Evolutionary conservation across 805 yeast genomes (phyloP), one percentile per base, ranked within the genome.

Genomic region (Teunomyces stri): DNA sequence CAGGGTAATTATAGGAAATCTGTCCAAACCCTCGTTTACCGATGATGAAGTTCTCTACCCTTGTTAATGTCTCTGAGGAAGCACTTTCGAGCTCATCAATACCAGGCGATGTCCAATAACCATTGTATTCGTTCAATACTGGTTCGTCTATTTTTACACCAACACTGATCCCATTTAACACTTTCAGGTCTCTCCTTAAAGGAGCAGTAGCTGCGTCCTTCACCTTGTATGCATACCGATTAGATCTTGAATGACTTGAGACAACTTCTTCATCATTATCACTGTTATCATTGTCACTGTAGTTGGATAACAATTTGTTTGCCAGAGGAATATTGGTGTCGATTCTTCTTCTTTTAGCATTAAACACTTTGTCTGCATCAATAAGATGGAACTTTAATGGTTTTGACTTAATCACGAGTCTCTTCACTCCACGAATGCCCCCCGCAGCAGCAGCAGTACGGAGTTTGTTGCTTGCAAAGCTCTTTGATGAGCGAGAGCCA

Each of bases 71-170:
- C 31, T 76, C 71, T 2, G 66, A 49, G 0, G 84, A 60, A 46
- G 79, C 54, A 6, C 60, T 52, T 0, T 74, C 52, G 2, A 87
- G 66, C 27, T 78, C 80, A 2, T 66, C 68, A 12, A 84, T 66
- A 0, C 85, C 65, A 1, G 94, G 95, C 0, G 85, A 74, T 51
- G 88, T 81, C 90, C 92, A 87, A 56, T 87, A 87, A 2, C 78
- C 87, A 4, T 64, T 56, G 33, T 39, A 16, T 18, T 48, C 45
- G 20, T 39, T 31, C 9, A 10, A 9, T 5, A n/a, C 13, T 4
- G 6, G 18, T 28, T 46, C 49, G 6, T 38, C 43, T 43, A 13
- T 31, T 5, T 30, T 40, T 45, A 27, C 43, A 42, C 18, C 42
- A 43, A 47, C 52, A 25, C 55, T 52, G 45, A 57, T 53, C 4